phyloP scores from a whole-genome alignment of 371 early-diverging fungal species.

The Mortierella sp. region DNA sequence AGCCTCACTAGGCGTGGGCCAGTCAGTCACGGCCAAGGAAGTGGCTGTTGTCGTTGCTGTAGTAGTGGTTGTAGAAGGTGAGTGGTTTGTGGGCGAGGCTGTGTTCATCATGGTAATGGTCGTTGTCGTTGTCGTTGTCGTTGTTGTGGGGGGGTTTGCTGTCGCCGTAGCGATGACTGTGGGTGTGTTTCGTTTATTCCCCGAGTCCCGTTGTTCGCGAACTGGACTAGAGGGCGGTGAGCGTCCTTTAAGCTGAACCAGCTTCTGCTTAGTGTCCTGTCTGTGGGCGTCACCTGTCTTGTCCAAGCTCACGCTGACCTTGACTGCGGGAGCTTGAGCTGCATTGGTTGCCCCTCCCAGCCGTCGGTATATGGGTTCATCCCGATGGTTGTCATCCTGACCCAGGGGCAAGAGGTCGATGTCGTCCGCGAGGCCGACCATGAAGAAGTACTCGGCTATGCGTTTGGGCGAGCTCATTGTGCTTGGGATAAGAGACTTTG shows the following conservation, averaged over 20 bases:
- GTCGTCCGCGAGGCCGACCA: conserved; percentile 48
- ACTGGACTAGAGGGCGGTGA: background rate
- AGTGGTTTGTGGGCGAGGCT: background rate
- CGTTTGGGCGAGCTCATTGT: conserved; percentile 31
- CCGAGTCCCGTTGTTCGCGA: background rate
- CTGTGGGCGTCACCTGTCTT: background rate
- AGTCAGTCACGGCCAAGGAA: background rate
- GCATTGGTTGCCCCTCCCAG: background rate
- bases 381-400: background rate
- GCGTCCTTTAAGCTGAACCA: conserved; percentile 3
- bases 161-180: conserved; percentile 1
- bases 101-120: background rate
- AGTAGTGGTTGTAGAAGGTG: background rate
- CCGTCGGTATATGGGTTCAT: background rate
- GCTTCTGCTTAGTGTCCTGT: background rate
- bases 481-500: background rate
- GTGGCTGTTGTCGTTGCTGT: background rate
- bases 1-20: background rate
- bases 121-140: conserved; percentile 10
- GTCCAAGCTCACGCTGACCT: background rate
- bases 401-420: conserved; percentile 8
- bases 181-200: background rate
- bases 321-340: too few species aligned
- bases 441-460: conserved; percentile 52
- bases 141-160: background rate